Percentiles rank a stretch among this genome's conserved stretches.
Conservation (phyloP, 306 rosid species). For the Phaseolus lunatus region DNA sequence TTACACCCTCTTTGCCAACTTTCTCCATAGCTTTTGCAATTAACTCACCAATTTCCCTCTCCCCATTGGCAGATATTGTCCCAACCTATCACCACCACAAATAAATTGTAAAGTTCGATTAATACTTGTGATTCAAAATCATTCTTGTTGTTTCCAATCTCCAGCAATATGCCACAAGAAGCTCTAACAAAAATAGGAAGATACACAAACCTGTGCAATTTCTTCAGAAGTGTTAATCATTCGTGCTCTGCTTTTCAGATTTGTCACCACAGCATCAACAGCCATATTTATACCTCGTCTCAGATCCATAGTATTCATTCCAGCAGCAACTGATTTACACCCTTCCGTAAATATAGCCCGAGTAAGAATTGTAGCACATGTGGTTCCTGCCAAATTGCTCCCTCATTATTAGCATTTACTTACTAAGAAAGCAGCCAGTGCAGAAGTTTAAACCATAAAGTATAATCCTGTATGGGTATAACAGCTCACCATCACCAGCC, state of each 20-base stretch:
- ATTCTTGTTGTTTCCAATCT: neutral
- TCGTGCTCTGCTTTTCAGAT: conserved; percentile 88
- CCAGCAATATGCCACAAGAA: neutral
- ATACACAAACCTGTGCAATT: conserved; percentile 86
- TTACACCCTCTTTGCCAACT: conserved; percentile 99
- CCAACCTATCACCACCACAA: conserved; percentile 67
- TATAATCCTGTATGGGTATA: neutral
- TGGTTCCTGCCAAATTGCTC: conserved; percentile 70
- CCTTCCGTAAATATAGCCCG: conserved; percentile 91
- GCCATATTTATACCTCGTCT: conserved; percentile 95
- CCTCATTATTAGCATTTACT: neutral
- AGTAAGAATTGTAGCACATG: conserved; percentile 94
- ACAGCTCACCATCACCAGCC: conserved; percentile 90
- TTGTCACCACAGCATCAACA: conserved; percentile 86
- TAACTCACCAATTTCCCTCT: conserved; percentile 97
- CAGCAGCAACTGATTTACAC: conserved; percentile 99
- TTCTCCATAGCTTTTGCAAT: conserved; percentile 99
- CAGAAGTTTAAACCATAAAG: neutral
- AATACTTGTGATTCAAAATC: neutral
- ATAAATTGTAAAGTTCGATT: neutral
- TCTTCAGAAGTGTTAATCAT: conserved; percentile 98
- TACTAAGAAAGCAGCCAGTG: neutral
- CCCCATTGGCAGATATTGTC: conserved; percentile 96
- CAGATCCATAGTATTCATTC: conserved; percentile 98
- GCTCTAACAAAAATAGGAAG: neutral